Percentiles rank a stretch among this genome's conserved stretches.
Evolutionary conservation across 257 asterid species (phyloP).

Genomic region (Solanum pimpinellifolium): DNA sequence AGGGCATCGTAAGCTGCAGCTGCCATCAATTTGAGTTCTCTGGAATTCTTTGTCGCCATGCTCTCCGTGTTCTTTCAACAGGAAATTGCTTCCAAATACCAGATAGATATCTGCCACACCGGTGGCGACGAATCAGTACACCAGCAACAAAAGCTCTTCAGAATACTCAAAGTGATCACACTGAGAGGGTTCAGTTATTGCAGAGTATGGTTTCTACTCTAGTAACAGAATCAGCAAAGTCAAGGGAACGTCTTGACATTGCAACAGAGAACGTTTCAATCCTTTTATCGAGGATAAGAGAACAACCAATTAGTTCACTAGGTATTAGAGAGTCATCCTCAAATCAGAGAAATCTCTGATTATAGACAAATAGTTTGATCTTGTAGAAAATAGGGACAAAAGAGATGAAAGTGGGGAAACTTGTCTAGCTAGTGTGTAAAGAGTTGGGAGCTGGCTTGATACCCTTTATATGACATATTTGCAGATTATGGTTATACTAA

Average conservation of each 20-base stretch:
- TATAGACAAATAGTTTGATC: background rate
- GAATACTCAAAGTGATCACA: conserved; percentile 31
- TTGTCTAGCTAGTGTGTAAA: background rate
- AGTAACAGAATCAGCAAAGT: conserved; percentile 63
- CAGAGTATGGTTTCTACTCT: conserved; percentile 73
- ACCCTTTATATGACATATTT: background rate
- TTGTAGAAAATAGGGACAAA: conserved; percentile 1
- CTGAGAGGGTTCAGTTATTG: conserved; percentile 60
- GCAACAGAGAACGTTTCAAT: conserved; percentile 69
- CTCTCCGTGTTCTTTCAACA: conserved; percentile 81
- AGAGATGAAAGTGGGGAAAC: background rate
- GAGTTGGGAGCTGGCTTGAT: background rate
- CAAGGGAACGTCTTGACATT: conserved; percentile 63
- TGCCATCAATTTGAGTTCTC: conserved; percentile 91
- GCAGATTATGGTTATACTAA: background rate
- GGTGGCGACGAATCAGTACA: conserved; percentile 69
- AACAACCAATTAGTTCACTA: conserved; percentile 49
- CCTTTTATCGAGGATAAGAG: conserved; percentile 58
- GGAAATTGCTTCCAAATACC: conserved; percentile 96
- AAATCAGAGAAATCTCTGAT: conserved; percentile 25
- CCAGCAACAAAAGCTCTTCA: conserved; percentile 30
- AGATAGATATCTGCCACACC: conserved; percentile 54
- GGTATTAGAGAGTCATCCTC: conserved; percentile 40
- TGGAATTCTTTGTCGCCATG: conserved; percentile 86
- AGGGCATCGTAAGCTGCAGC: conserved; percentile 81